Evolutionary conservation across 2,329 filamentous ascomycete species (phyloP).

Genomic region (Epicoccum sorghinum): DNA sequence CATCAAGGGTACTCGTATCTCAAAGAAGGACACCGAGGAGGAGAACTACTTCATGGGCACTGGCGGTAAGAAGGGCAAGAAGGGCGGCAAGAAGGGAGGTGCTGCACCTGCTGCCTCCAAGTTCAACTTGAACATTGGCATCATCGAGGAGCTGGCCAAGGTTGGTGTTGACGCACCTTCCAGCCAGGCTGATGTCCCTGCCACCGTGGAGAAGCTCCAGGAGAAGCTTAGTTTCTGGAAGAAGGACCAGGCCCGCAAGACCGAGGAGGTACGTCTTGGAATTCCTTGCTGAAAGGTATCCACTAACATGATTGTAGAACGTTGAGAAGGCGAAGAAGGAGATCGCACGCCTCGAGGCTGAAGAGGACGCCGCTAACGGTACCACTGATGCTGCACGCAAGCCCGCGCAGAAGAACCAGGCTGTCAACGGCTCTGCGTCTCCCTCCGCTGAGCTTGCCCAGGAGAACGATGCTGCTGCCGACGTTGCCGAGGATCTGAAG

Average conservation of each 20-base stretch:
- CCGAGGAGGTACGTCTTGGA: constrained; percentile 74
- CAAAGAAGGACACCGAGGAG: constrained; percentile 85
- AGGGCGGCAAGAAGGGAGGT: constrained; percentile 84
- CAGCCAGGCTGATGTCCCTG: constrained; percentile 80
- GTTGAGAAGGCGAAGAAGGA: constrained; percentile 96
- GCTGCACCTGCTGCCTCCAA: constrained; percentile 59
- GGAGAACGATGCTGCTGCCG: constrained; percentile 64
- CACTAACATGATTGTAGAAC: constrained; percentile 65
- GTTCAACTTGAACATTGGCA: constrained; percentile 87
- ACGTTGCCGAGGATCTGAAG: constrained; percentile 66
- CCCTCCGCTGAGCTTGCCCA: constrained; percentile 62
- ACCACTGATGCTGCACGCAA: constrained; percentile 64
- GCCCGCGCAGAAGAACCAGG: constrained; percentile 57
- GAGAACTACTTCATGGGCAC: constrained; percentile 80
- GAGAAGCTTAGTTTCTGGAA: constrained; percentile 93
- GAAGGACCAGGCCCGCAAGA: constrained; percentile 85
- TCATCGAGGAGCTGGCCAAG: constrained; percentile 87
- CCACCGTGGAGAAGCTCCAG: constrained; percentile 84
- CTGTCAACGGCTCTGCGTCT: constrained; percentile 58
- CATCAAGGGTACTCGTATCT: constrained; percentile 82
- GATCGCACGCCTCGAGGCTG: constrained; percentile 80
- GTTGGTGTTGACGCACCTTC: constrained; percentile 88
- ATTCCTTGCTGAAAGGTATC: not conserved
- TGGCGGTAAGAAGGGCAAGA: constrained; percentile 84
- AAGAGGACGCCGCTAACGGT: constrained; percentile 64